These are phyloP conservation scores for Puccinia hordei DNA, from an alignment of 1,284 basidiomycete genomes.

Conservation along the genomic window DNA sequence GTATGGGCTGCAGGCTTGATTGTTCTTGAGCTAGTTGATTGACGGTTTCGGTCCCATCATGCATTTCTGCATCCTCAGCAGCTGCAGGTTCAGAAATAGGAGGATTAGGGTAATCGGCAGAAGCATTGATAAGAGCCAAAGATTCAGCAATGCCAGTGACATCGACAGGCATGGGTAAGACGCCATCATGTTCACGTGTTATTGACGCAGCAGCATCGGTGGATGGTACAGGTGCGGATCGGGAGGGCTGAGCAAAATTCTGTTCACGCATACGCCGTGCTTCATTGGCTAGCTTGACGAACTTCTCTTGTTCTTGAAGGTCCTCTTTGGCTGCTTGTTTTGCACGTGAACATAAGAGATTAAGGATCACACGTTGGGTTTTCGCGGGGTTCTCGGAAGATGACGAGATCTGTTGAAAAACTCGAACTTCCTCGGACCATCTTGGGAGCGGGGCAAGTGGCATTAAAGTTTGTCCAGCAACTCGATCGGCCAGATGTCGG, in stretches of 20 bases:
- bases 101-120: slow-evolving; percentile 10
- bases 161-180: slow-evolving; percentile 19
- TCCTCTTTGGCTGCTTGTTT: slow-evolving; percentile 38
- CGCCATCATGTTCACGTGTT: not conserved
- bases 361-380: slow-evolving; percentile 23
- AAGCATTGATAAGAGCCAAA: slow-evolving; percentile 35
- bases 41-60: slow-evolving; percentile 24
- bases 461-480: slow-evolving; percentile 49
- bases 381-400: slow-evolving; percentile 37
- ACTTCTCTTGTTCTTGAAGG: not conserved
- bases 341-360: slow-evolving; percentile 26
- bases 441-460: slow-evolving; percentile 45
- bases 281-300: slow-evolving; percentile 30
- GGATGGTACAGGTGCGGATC: slow-evolving; percentile 18
- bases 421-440: slow-evolving; percentile 46
- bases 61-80: slow-evolving; percentile 46
- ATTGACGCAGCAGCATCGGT: slow-evolving; percentile 7
- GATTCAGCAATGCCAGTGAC: slow-evolving; percentile 33
- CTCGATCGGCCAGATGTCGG: slow-evolving; percentile 50
- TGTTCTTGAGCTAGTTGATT: not conserved
- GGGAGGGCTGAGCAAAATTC: not conserved
- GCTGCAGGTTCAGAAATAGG: not conserved
- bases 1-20: not conserved
- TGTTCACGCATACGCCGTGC: slow-evolving; percentile 27
- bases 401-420: slow-evolving; percentile 44